Base-by-base conservation (phyloP, 2,329 filamentous ascomycete species). In the Fusarium veterinarium region DNA sequence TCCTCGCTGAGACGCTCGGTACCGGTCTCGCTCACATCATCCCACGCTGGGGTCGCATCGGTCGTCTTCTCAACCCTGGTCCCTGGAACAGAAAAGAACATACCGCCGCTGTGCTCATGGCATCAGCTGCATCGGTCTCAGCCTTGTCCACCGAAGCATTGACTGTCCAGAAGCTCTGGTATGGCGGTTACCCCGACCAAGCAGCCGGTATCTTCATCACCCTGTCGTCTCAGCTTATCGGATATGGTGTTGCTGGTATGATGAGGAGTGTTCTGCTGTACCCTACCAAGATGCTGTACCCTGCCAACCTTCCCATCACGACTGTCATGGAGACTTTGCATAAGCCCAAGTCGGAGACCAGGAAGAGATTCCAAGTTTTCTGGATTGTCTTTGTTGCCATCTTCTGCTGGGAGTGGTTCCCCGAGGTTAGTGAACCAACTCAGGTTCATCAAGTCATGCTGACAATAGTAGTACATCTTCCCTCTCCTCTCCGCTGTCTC, bases 171-270 rank as follows among this genome's bases (percentile, higher is more conserved):
- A 75, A 81, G 58, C 80, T 88, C 5, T 88, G 81, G 76, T 88
- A 88, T 61, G 78, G 80, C 23, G 76, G 80, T 13, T 78, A 81
- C 20, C 80, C 84, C 3, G 82, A 79, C 67, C 78, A 79, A 9
- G 83, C 77, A 5, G 80, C 81, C 1, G 81, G 81, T 13, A 82
- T 87, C 55, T 84, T 88, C 68, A 72, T 86, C 37, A 79, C 82
- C 1, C 73, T 88, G 13, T 85, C 86, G 0, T 86, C 85, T 5
- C 86, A 87, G 52, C 77, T 85, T 14, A 79, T 87, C 23, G 86
- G 86, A 0, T 88, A 85, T 44, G 86, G 85, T 35, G 76, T 88
- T 45, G 83, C 84, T 8, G 86, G 86, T 17, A 64, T 87, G 28
- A 75, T 88, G 72, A 81, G 86, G 17, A 79, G 81, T 25, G 79